Base-by-base conservation (phyloP, 257 asterid species). In the Plantago major region DNA sequence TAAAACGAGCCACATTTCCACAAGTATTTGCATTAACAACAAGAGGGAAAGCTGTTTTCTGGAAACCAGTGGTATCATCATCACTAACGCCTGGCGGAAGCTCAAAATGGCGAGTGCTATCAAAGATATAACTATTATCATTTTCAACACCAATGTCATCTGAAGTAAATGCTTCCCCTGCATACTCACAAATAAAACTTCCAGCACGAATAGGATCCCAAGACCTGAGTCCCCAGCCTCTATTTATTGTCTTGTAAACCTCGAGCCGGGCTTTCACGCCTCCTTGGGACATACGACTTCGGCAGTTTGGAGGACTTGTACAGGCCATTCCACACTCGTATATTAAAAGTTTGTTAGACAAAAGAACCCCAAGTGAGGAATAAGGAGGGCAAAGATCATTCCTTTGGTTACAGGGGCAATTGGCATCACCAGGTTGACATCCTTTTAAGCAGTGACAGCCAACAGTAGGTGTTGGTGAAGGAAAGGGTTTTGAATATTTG, bases 141-240 rank as follows among this genome's bases (percentile, higher is more conserved):
- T 60, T 71, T 9, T 57, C 89, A 53, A 61, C 79, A 15, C 73
- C 81, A 42, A 63, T 62, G 67, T 75, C 84, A 58, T 73, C 60
- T 19, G 74, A 74, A 57, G 77, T 78, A 44, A 83, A 61, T 18
- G 76, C 82, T 68, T 92, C 99, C 57, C 99, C 99, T 0, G 93
- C 97, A 79, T 89, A 92, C 79, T 92, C 97, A 55, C 96, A 92
- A 42, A 92, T 75, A 72, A 84, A 92, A 44, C 85, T 76, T 47
- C 99, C 99, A 10, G 82, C 77, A 12, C 96, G 94, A 26, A 92
- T 89, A 18, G 96, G 86, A 67, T 92, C 97, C 96, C 94, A 92
- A 3, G 99, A 92, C 73, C 99, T 83, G 63, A 92, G 96, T 47
- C 99, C 99, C 99, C 99, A 92, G 18, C 97, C 97, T 73, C 79